Percentiles rank a stretch among this genome's conserved stretches.
Conservation (phyloP, 2,329 filamentous ascomycete species). For the Colletotrichum godetiae region DNA sequence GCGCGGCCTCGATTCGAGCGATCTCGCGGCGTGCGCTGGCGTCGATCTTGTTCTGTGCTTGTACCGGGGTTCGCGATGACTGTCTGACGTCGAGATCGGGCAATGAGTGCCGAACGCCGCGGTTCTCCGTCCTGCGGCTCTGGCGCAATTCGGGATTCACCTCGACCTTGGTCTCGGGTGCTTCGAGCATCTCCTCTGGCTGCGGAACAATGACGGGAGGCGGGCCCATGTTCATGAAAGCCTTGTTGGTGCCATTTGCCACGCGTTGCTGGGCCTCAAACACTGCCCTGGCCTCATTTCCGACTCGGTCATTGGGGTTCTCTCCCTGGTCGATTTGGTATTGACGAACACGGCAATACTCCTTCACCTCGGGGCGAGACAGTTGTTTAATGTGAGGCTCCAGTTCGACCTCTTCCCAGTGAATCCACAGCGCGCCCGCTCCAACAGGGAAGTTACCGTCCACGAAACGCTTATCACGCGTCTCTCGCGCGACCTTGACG, state of each 20-base stretch:
- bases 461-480: slow-evolving; percentile 67
- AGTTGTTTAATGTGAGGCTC: slow-evolving; percentile 65
- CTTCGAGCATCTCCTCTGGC: slow-evolving; percentile 34
- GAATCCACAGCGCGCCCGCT: slow-evolving; percentile 71
- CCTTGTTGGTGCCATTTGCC: slow-evolving; percentile 44
- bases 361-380: slow-evolving; percentile 68
- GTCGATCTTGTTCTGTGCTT: slow-evolving; percentile 58
- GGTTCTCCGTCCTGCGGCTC: slow-evolving; percentile 52
- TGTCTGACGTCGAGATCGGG: slow-evolving; percentile 50
- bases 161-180: slow-evolving; percentile 30
- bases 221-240: slow-evolving; percentile 10
- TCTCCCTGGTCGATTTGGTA: slow-evolving; percentile 67
- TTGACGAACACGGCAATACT: slow-evolving; percentile 72
- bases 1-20: slow-evolving; percentile 61
- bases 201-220: slow-evolving; percentile 27
- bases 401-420: slow-evolving; percentile 71
- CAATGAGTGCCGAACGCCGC: slow-evolving; percentile 45
- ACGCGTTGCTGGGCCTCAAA: slow-evolving; percentile 60
- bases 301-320: slow-evolving; percentile 54
- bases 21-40: slow-evolving; percentile 63
- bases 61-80: slow-evolving; percentile 46
- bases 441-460: slow-evolving; percentile 71
- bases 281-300: slow-evolving; percentile 65
- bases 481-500: slow-evolving; percentile 70
- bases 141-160: slow-evolving; percentile 54